Conservation (phyloP, 2,329 filamentous ascomycete genomes). For the Penicillium crustosum region DNA sequence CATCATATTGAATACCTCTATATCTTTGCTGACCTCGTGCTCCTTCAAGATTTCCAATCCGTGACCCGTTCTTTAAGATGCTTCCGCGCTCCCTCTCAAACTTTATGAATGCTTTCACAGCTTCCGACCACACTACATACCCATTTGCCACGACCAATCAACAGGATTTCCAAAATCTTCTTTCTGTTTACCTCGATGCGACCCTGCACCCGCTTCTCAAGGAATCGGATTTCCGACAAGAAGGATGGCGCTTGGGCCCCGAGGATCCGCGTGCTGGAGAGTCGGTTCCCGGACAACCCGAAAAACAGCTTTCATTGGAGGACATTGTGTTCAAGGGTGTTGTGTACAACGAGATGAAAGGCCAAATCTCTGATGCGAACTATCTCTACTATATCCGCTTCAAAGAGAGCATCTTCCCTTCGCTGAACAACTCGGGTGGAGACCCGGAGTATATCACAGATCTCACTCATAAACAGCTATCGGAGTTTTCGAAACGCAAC, state of each 20-base stretch:
- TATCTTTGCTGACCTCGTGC: conserved; percentile 14
- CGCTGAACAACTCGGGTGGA: conserved; percentile 93
- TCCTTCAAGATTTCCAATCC: conserved; percentile 76
- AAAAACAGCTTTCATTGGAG: conserved; percentile 62
- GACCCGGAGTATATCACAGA: conserved; percentile 97
- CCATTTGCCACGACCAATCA: conserved; percentile 96
- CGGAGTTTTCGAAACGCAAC: conserved; percentile 83
- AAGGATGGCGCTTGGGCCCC: conserved; percentile 94
- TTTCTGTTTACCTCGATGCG: conserved; percentile 95
- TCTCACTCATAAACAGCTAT: conserved; percentile 85
- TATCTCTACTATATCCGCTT: conserved; percentile 96
- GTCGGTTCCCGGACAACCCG: conserved; percentile 45
- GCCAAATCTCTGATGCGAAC: conserved; percentile 94
- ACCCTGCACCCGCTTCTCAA: conserved; percentile 89
- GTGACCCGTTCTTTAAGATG: conserved; percentile 99
- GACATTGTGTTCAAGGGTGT: conserved; percentile 86
- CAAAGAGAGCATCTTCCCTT: conserved; percentile 90
- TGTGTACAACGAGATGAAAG: conserved; percentile 99
- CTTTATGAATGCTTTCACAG: conserved; percentile 99
- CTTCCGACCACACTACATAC: conserved; percentile 94
- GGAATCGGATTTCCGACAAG: conserved; percentile 87
- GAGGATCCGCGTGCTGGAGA: conserved; percentile 72
- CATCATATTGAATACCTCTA: too few relatives aligned
- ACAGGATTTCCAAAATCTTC: conserved; percentile 92
- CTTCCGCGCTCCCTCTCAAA: conserved; percentile 95